Conservation (phyloP, 768 basidiomycete genomes). For the Macrolepiota dolichaula region DNA sequence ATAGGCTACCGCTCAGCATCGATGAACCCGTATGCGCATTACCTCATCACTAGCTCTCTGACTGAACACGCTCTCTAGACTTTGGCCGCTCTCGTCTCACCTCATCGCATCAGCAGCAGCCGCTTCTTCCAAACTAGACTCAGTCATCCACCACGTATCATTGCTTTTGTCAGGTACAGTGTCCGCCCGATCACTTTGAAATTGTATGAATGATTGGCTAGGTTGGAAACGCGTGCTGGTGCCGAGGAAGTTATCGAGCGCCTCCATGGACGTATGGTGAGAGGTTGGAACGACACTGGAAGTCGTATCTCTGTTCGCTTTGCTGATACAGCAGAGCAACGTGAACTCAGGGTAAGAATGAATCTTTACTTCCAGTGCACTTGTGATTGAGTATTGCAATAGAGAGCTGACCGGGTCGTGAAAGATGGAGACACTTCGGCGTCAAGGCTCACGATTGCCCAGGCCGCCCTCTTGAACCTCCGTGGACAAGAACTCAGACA, state of each 20-base stretch:
- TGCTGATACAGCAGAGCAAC: slow-evolving; percentile 74
- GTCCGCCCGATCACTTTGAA: slow-evolving; percentile 5
- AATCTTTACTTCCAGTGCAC: neutral
- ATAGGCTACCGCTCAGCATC: slow-evolving; percentile 66
- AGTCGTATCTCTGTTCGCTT: slow-evolving; percentile 78
- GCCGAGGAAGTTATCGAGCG: slow-evolving; percentile 78
- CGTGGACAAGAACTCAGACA: slow-evolving; percentile 57
- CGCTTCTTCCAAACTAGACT: slow-evolving; percentile 79
- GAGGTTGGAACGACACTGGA: slow-evolving; percentile 75
- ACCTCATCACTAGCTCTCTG: neutral
- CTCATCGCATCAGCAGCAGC: slow-evolving; percentile 69
- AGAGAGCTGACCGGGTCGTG: slow-evolving; percentile 60
- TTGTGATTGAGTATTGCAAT: neutral
- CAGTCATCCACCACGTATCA: slow-evolving; percentile 73
- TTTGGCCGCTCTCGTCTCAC: slow-evolving; percentile 61
- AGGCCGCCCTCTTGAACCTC: slow-evolving; percentile 73
- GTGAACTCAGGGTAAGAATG: slow-evolving; percentile 65
- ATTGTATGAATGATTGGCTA: slow-evolving; percentile 22
- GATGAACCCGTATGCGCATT: slow-evolving; percentile 52
- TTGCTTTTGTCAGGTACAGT: slow-evolving; percentile 72
- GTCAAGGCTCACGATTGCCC: slow-evolving; percentile 69
- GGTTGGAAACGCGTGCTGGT: slow-evolving; percentile 66
- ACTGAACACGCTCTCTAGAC: slow-evolving; percentile 36
- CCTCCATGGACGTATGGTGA: slow-evolving; percentile 75
- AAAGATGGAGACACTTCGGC: slow-evolving; percentile 65